Base-by-base conservation (phyloP, 1,284 basidiomycete species). In the Puccinia hordei region DNA sequence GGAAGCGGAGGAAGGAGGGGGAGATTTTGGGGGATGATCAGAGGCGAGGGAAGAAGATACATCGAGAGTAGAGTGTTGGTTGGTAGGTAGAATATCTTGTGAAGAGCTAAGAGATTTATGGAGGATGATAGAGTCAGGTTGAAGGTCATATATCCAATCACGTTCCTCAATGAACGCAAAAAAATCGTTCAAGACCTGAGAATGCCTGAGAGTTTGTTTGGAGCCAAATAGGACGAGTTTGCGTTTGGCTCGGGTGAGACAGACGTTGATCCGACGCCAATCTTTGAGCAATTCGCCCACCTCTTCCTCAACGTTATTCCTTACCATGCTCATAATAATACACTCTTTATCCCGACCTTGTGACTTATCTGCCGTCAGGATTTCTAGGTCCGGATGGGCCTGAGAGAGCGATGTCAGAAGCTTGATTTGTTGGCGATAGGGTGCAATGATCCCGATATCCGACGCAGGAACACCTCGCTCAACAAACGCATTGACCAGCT, bases 301-400 rank as follows among this genome's bases (percentile, higher is more conserved):
- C 33, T 72, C 69, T 41, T 66, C 61, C 0, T 87, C 86, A 69
- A 91, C 89, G 84, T 98, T 97, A 0, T 92, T 93, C 72, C 94
- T 88, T 6, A 98, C 95, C 87, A 98, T 90, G 12, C 93, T 95
- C 79, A 99, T 92, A 82, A 99, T 88, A 81, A 99, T 91, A 83
- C 93, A 94, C 71, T 95, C 93, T 86, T 99, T 99, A 87, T 99
- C 97, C 65, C 97, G 88, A 0, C 97, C 97, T 86, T 99, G 96
- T 85, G 92, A 94, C 78, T 91, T 92, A 87, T 99, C 97, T 3
- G 95, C 96, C 0, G 96, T 99, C 80, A 98, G 87, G 74, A 97
- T 90, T 85, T 99, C 97, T 35, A 99, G 88, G 1, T 87, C 22
- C 13, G 35, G 69, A 19, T 41, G 38, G 17, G 51, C 38, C n/a